Evolutionary conservation across 1,284 basidiomycete genomes (phyloP).

Genomic region (Malassezia globosa): DNA sequence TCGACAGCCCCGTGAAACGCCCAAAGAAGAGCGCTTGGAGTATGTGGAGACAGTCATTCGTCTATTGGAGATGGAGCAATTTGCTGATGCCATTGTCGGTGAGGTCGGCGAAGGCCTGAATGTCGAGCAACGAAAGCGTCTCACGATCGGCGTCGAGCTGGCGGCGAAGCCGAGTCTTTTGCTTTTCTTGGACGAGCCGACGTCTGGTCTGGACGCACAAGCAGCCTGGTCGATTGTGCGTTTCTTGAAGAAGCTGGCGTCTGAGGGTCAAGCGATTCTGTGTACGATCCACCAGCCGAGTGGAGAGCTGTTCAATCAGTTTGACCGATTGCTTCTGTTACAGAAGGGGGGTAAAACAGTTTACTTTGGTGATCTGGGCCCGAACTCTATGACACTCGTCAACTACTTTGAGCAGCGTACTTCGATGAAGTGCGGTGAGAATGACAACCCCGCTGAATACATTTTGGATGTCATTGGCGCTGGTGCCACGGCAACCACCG

Average conservation of each 20-base stretch:
- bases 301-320: constrained; percentile 31
- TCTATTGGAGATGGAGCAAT: constrained; percentile 33
- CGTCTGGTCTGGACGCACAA: constrained; percentile 30
- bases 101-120: constrained; percentile 28
- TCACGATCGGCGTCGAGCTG: constrained; percentile 38
- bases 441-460: constrained; percentile 38
- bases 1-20: constrained; percentile 27
- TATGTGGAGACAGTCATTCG: constrained; percentile 35
- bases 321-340: constrained; percentile 33
- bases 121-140: constrained; percentile 34
- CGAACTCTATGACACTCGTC: constrained; percentile 54
- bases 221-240: constrained; percentile 34
- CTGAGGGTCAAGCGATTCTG: constrained; percentile 43
- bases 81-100: constrained; percentile 34
- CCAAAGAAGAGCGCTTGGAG: constrained; percentile 24
- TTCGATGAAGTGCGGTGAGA: constrained; percentile 49
- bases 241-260: constrained; percentile 46
- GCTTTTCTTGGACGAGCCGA: constrained; percentile 41
- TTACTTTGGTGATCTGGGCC: constrained; percentile 61
- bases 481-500: constrained; percentile 31
- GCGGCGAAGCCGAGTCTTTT: constrained; percentile 36
- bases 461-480: constrained; percentile 41
- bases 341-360: constrained; percentile 33
- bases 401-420: constrained; percentile 61
- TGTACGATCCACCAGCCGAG: constrained; percentile 49